phyloP scores from a whole-genome alignment of 306 rosid species.

The Astragalus membranaceus region DNA sequence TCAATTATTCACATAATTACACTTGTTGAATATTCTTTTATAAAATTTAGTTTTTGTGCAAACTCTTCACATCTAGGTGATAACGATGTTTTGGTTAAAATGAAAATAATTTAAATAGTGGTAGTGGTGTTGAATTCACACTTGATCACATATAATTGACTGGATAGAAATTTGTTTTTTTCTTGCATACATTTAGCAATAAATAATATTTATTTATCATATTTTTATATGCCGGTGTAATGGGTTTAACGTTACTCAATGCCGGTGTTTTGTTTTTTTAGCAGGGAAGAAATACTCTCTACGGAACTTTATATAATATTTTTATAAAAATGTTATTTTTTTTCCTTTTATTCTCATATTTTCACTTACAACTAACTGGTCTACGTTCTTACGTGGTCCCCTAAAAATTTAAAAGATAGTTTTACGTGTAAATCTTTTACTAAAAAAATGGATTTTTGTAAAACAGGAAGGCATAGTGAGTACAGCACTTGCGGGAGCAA shows the following conservation, averaged over 20 bases:
- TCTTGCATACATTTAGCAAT: neutral
- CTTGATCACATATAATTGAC: neutral
- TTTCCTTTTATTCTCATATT: too few species aligned
- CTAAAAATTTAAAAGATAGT: too few species aligned
- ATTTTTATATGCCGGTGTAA: too few species aligned
- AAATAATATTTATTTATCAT: neutral
- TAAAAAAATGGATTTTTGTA: neutral
- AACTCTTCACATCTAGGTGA: neutral
- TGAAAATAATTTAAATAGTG: neutral
- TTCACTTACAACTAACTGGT: too few species aligned
- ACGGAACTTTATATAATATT: too few species aligned
- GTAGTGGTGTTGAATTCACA: neutral
- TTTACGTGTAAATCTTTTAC: too few species aligned
- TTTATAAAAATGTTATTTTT: too few species aligned
- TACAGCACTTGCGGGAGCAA: constrained; percentile 59
- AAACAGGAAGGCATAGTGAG: constrained; percentile 53
- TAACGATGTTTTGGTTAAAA: neutral
- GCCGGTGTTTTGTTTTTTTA: too few species aligned
- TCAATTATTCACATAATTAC: neutral
- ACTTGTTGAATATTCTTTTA: too few species aligned
- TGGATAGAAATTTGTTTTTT: neutral
- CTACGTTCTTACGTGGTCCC: too few species aligned
- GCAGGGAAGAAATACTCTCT: too few species aligned
- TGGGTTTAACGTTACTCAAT: too few species aligned
- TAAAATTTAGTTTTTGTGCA: neutral